Base-by-base conservation (phyloP, 2,329 filamentous ascomycete genomes). In the Fusarium hainanense region DNA sequence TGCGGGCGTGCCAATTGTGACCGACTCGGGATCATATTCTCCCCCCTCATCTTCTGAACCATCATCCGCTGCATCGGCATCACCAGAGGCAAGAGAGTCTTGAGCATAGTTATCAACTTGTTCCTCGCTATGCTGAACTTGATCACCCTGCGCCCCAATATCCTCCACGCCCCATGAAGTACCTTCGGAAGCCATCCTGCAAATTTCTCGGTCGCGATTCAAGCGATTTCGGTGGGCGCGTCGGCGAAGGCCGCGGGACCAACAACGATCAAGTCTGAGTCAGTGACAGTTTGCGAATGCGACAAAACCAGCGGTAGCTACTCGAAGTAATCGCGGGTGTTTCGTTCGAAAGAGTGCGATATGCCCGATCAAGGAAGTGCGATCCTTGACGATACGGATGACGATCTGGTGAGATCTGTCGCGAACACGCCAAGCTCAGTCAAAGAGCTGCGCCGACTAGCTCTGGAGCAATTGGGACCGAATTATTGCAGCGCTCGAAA, bases 11-110 rank as follows among this genome's bases (percentile, higher is more conserved):
- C 79, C 78, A 68, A 85, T 79, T 56, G 82, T 81, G 75, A 88
- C 81, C 58, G 86, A 87, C 75, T 87, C 86, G 62, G 86, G 86
- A 69, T 88, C 86, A 81, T 88, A 88, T 73, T 88, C 87, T 70
- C 80, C 85, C 63, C 82, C 84, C 77, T 87, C 86, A 70, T 87
- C 86, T 74, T 87, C 86, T 74, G 78, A 79, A 70, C 81, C 83
- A 78, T 83, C 81, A 75, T 81, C 79, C 76, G 79, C 81, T 72
- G 78, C 74, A 76, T 87, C 85, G 83, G 78, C 75, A 76, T 87
- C 85, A 84, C 83, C 84, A 78, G 81, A 77, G 77, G 80, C 82
- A 82, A 81, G 79, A 71, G 80, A 81, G 74, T 80, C 78, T 78
- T 80, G 79, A 73, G 80, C 82, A 82, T 79, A 78, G 77, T 84